These are phyloP conservation scores for Phaeosphaeriaceae sp. DNA, from an alignment of 2,329 filamentous ascomycete genomes.

Conservation along the genomic window DNA sequence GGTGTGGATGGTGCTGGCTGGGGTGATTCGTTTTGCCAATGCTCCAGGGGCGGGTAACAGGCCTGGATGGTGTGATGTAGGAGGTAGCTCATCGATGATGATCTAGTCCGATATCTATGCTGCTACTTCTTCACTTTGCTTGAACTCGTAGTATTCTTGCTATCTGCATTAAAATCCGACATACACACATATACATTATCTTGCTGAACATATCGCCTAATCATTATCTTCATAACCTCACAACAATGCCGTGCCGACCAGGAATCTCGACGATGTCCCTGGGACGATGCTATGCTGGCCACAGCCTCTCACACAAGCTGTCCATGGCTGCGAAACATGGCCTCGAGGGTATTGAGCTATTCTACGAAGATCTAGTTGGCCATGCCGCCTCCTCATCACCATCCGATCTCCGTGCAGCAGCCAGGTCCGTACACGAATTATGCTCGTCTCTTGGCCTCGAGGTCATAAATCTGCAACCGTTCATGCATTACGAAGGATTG, in stretches of 20 bases:
- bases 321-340: constrained; percentile 70
- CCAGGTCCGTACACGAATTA: constrained; percentile 62
- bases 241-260: constrained; percentile 61
- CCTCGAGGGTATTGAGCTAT: constrained; percentile 75
- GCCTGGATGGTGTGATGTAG: not conserved
- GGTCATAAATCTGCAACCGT: constrained; percentile 76
- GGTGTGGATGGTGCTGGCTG: not conserved
- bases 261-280: constrained; percentile 81
- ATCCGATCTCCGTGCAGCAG: constrained; percentile 63
- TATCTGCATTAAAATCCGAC: not conserved
- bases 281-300: constrained; percentile 71
- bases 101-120: no score
- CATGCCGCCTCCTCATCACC: constrained; percentile 57
- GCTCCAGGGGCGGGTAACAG: not conserved
- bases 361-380: constrained; percentile 76
- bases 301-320: constrained; percentile 71
- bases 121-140: not conserved
- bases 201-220: not conserved
- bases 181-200: not conserved
- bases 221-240: not conserved
- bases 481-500: constrained; percentile 79
- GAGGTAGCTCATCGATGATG: not conserved
- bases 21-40: not conserved
- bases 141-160: not conserved
- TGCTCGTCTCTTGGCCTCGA: constrained; percentile 63